These are phyloP conservation scores for Nemania sp. DNA, from an alignment of 2,329 filamentous ascomycete genomes.

Conservation along the genomic window DNA sequence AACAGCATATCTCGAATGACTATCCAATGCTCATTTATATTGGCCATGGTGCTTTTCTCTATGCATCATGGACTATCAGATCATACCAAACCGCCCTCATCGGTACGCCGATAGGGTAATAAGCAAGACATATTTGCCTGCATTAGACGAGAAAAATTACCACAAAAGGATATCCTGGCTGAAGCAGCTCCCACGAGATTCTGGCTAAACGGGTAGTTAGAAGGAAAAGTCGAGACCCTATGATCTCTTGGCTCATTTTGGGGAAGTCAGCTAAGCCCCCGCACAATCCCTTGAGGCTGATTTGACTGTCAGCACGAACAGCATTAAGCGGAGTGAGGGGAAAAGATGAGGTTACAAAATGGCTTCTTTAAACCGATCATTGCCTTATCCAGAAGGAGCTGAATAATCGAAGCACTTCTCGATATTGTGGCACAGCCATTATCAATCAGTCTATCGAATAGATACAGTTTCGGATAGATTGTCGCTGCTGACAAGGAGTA, in stretches of 20 bases:
- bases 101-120: slow-evolving; percentile 24
- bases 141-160: background rate
- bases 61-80: slow-evolving; percentile 1
- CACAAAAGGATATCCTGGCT: slow-evolving; percentile 1
- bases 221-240: slow-evolving; percentile 10
- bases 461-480: no score
- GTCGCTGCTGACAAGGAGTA: no score
- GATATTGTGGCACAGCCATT: background rate
- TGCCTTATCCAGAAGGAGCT: background rate
- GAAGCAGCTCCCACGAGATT: slow-evolving; percentile 16
- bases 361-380: background rate
- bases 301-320: slow-evolving; percentile 9
- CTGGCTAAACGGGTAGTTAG: slow-evolving; percentile 35
- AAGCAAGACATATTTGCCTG: slow-evolving; percentile 18
- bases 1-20: no score
- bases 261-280: slow-evolving; percentile 2
- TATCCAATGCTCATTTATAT: slow-evolving; percentile 19
- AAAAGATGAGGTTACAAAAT: background rate
- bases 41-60: background rate
- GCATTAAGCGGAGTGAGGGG: slow-evolving; percentile 5
- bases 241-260: slow-evolving; percentile 5
- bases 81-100: background rate
- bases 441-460: background rate
- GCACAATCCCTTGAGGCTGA: slow-evolving; percentile 17
- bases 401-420: background rate